Conservation (phyloP, 164 flowering plant genomes). For the Berberis vulgaris region DNA sequence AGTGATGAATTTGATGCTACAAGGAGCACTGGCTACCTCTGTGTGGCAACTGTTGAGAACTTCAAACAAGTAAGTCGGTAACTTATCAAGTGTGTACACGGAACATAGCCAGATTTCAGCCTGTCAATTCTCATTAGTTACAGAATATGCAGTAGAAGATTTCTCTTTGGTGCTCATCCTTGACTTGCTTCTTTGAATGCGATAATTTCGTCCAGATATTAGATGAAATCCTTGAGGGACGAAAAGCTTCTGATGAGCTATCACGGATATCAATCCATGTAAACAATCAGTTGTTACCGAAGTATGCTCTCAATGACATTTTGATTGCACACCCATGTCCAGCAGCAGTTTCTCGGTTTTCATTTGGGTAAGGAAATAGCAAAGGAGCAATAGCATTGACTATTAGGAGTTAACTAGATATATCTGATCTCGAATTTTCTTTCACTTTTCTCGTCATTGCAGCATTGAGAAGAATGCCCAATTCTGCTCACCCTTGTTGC, state of each 20-base stretch:
- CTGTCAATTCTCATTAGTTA: not conserved
- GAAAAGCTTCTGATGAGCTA: slow-evolving; percentile 34
- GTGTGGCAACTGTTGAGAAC: slow-evolving; percentile 69
- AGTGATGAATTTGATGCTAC: slow-evolving; percentile 73
- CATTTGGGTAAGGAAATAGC: slow-evolving; percentile 51
- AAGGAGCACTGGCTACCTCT: slow-evolving; percentile 91
- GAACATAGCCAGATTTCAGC: not conserved
- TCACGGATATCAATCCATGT: slow-evolving; percentile 51
- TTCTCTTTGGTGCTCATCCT: not conserved
- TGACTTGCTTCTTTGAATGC: not conserved
- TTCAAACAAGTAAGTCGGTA: slow-evolving; percentile 63
- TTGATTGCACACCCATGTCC: slow-evolving; percentile 87
- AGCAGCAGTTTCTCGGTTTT: slow-evolving; percentile 76
- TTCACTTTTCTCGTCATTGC: slow-evolving; percentile 9
- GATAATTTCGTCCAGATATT: slow-evolving; percentile 39
- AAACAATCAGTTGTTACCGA: slow-evolving; percentile 39
- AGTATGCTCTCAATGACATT: slow-evolving; percentile 77
- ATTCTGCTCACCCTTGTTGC: slow-evolving; percentile 28
- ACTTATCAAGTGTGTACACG: not conserved
- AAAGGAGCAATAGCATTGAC: not conserved
- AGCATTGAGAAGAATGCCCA: slow-evolving; percentile 44
- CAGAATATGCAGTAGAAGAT: too few species aligned
- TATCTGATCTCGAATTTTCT: not conserved
- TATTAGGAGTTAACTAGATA: too few species aligned
- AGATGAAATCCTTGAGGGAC: slow-evolving; percentile 50